Evolutionary conservation across 331 rosid genomes (phyloP), one percentile per base, ranked within the genome.

Genomic region (Quercus phellos): DNA sequence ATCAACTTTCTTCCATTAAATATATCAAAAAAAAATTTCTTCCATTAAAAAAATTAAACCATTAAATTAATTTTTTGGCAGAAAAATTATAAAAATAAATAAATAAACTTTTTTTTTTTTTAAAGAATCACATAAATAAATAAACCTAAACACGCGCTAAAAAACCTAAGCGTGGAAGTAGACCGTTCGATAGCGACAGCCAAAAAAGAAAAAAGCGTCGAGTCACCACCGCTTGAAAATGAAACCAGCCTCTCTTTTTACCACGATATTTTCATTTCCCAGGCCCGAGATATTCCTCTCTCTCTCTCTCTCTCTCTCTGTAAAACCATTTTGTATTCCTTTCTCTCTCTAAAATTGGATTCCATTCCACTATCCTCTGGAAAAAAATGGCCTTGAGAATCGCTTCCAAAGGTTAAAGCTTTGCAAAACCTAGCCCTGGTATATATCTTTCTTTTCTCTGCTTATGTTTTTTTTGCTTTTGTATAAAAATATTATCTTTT

Each of bases 201-300:
- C 16, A 27, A 51, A 46, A 18, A n/a, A 34, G 53, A 75, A 86
- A 60, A 83, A 63, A 63, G 27, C 60, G 46, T 75, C 9, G 68
- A 51, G 32, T 42, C 26, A 51, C 22, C 74, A 81, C 78, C 83
- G 79, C 74, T 26, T 63, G 70, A 32, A 69, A 38, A 59, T 66
- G 35, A n/a, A 24, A 8, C 27, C 58, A 73, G 21, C 71, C 34
- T 83, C 86, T 81, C 83, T 6, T 7, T 26, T 21, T 27, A n/a
- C 60, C 80, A 68, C 87, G 91, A 85, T 78, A 87, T 77, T 82
- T 83, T 79, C 61, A 42, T 24, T 54, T 56, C 59, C 59, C n/a
- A 42, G 13, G n/a, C 26, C 64, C 85, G 51, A 77, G 59, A 75
- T 55, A 50, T 77, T 77, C 46, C 46, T 46, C 24, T 79, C 34